These are phyloP conservation scores for Termitomyces sp. DNA, from an alignment of 768 basidiomycete species.

Conservation along the genomic window DNA sequence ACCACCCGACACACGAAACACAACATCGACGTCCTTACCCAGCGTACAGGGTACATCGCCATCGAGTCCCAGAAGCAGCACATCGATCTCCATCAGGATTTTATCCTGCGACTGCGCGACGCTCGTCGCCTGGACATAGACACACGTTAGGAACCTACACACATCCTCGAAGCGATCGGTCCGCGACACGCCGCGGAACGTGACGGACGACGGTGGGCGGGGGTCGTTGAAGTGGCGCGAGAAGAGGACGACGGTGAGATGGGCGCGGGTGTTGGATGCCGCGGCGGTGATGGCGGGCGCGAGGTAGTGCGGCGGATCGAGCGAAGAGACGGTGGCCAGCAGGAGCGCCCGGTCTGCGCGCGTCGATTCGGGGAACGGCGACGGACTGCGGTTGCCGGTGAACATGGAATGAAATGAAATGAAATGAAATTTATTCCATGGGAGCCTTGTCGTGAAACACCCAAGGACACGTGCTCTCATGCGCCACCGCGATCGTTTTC, in stretches of 20 bases:
- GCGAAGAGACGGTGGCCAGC: conserved; percentile 49
- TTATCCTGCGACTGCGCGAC: conserved; percentile 65
- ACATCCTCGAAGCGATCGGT: conserved; percentile 57
- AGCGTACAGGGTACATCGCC: conserved; percentile 39
- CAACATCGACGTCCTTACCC: conserved; percentile 40
- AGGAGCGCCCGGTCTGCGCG: conserved; percentile 36
- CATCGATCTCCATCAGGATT: conserved; percentile 74
- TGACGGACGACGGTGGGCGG: conserved; percentile 15
- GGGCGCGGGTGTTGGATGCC: conserved; percentile 38
- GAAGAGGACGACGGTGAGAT: conserved; percentile 63
- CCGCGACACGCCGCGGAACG: conserved; percentile 30
- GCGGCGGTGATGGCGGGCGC: conserved; percentile 50
- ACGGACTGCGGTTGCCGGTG: conserved; percentile 9
- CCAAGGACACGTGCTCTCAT: too few species aligned
- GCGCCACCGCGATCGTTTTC: too few species aligned
- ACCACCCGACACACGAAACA: conserved; percentile 50
- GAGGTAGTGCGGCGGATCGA: conserved; percentile 55
- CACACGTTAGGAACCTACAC: conserved; percentile 74
- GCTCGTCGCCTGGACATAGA: conserved; percentile 84
- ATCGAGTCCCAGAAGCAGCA: conserved; percentile 62
- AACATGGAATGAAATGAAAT: too few species aligned
- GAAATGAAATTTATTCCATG: too few species aligned
- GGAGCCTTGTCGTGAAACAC: too few species aligned
- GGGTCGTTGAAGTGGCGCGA: conserved; percentile 53
- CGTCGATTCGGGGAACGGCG: conserved; percentile 21